Percentiles rank a stretch among this genome's conserved stretches.
phyloP scores from a whole-genome alignment of 768 basidiomycete species.

The Tephrocybe sp. region DNA sequence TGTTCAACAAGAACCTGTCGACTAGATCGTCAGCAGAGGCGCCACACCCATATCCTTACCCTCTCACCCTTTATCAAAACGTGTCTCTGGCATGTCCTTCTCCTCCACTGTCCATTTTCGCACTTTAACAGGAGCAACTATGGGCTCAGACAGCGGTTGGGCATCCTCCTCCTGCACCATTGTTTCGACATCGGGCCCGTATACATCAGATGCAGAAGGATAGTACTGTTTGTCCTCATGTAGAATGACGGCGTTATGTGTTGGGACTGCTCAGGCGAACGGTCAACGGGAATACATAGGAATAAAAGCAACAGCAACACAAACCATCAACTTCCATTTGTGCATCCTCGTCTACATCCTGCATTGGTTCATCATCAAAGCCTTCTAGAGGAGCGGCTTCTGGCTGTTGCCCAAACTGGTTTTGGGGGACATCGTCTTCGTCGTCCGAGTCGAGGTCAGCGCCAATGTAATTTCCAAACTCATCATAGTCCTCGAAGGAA shows the following conservation, averaged over 20 bases:
- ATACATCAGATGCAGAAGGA: slow-evolving; percentile 87
- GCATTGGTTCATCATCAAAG: slow-evolving; percentile 72
- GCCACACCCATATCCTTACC: slow-evolving; percentile 8
- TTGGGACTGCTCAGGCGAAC: slow-evolving; percentile 52
- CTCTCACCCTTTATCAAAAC: slow-evolving; percentile 94
- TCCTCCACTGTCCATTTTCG: slow-evolving; percentile 95
- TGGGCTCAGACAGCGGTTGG: slow-evolving; percentile 92
- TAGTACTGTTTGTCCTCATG: slow-evolving; percentile 99
- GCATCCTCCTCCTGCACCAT: slow-evolving; percentile 98
- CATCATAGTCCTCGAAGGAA: slow-evolving; percentile 82
- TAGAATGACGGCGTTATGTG: slow-evolving; percentile 80
- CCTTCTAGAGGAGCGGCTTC: slow-evolving; percentile 71
- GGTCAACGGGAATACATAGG: slow-evolving; percentile 16
- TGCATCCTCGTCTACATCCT: slow-evolving; percentile 54
- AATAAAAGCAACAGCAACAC: slow-evolving; percentile 9
- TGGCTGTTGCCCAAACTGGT: slow-evolving; percentile 41
- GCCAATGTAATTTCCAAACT: slow-evolving; percentile 98
- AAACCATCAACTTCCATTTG: slow-evolving; percentile 87
- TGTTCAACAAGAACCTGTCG: slow-evolving; percentile 90
- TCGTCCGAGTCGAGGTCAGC: slow-evolving; percentile 92
- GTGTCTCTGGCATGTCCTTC: slow-evolving; percentile 93
- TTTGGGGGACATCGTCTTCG: slow-evolving; percentile 58
- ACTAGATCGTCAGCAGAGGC: slow-evolving; percentile 4
- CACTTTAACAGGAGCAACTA: slow-evolving; percentile 93
- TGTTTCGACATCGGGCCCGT: slow-evolving; percentile 93